Evolutionary conservation across 2,329 filamentous ascomycete species (phyloP).

Genomic region (Aspergillus sp.): DNA sequence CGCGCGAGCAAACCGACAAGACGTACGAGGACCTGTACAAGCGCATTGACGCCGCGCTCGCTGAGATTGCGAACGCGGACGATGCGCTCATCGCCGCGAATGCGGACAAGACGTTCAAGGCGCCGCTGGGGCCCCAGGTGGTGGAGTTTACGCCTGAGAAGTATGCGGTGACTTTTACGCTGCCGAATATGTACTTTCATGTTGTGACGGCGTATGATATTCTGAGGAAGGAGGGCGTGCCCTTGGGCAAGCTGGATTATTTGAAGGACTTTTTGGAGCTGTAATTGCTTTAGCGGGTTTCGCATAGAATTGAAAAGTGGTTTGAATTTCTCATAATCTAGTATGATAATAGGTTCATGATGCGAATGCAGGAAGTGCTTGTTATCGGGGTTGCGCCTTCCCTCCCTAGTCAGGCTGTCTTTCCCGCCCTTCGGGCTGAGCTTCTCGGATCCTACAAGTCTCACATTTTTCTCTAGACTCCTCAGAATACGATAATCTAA

Average conservation of each 20-base stretch:
- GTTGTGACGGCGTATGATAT: conserved; percentile 63
- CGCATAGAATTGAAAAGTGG: not conserved
- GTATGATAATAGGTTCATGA: too few relatives aligned
- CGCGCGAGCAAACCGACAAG: conserved; percentile 49
- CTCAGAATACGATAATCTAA: too few relatives aligned
- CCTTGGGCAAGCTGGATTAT: conserved; percentile 64
- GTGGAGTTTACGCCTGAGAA: conserved; percentile 47
- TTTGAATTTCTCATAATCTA: not conserved
- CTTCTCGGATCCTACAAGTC: too few relatives aligned
- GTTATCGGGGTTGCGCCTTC: too few relatives aligned
- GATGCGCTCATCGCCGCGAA: conserved; percentile 48
- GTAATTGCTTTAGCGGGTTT: not conserved
- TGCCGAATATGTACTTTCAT: conserved; percentile 71
- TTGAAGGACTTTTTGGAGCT: conserved; percentile 31
- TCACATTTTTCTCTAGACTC: too few relatives aligned
- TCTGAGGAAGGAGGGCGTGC: conserved; percentile 64
- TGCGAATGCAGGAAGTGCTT: too few relatives aligned
- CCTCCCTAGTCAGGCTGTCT: too few relatives aligned
- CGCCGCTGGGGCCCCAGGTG: conserved; percentile 39
- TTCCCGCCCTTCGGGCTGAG: too few relatives aligned
- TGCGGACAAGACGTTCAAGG: conserved; percentile 45
- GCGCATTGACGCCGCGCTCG: conserved; percentile 54
- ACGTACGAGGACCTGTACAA: conserved; percentile 55
- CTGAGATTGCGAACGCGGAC: conserved; percentile 51
- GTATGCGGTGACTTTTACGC: conserved; percentile 54